Evolutionary conservation across 345 rosid genomes (phyloP), one percentile per base, ranked within the genome.

Genomic region (Linum tenue): DNA sequence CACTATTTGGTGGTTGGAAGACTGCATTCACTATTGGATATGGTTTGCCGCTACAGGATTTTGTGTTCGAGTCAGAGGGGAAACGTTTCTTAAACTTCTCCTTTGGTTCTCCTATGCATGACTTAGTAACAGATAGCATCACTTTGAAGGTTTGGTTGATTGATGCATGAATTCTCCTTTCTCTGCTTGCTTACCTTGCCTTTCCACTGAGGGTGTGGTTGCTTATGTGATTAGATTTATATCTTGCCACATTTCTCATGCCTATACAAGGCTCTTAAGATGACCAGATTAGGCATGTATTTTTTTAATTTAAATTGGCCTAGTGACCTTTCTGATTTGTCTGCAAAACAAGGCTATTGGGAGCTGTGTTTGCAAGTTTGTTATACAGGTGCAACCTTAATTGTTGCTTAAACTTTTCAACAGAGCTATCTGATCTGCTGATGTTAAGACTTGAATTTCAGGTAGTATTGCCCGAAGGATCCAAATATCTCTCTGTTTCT

Each of bases 401-500:
- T 12, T 9, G 3, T 6, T 48, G 53, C 15, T 48, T 15, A 10
- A 48, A 9, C 7, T 48, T 48, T 48, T 48, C 11, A 10, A 48
- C 53, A 48, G 53, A 48, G 11, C 53, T 48, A 48, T 48, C 53
- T 48, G 31, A 48, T 48, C 2, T 48, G 0, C 53, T 81, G 68
- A 72, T 55, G 36, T 62, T 41, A 22, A 17, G 50, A 42, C 39
- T 42, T 70, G 63, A 17, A 35, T 63, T 70, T 64, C 83, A 94
- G 97, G 92, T 94, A 65, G 96, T 94, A 73, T 78, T 94, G 83
- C 99, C 97, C 0, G 96, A 94, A 78, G 96, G 96, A 3, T 88
- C 96, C 11, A 63, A 64, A 42, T 89, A 83, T 77, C 69, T 84
- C 60, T 82, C 89, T 62, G 83, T 82, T 72, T 81, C 85, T 69